Evolutionary conservation across 805 yeast genomes (phyloP), one percentile per base, ranked within the genome.

Genomic region (Soucietia sequanensis): DNA sequence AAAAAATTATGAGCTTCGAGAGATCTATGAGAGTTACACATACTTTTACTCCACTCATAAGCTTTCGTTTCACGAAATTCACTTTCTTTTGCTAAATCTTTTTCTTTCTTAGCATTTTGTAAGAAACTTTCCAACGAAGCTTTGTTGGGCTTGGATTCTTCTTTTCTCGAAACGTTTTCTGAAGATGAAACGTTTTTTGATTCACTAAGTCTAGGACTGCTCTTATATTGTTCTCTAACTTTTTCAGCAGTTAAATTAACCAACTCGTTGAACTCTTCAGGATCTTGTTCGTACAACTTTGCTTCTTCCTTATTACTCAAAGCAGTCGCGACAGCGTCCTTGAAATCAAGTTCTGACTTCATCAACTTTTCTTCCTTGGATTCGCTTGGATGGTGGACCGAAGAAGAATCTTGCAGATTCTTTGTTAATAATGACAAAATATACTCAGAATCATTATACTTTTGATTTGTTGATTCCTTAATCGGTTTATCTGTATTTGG

Each of bases 41-140:
- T 56, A 27, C 63, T 56, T 23, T 47, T 60, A 26, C 75, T 65
- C 75, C 78, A 75, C 34, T 77, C 81, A 39, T 60, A 76, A 0
- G 82, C 80, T 26, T 67, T 65, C 24, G 60, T 49, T 30, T 71
- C 72, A 23, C 78, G 66, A 46, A 75, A 76, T 26, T 61, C 48
- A 24, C 61, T 60, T 38, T 75, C 75, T 23, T 69, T 70, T 21
- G 61, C 62, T 13, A 43, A 31, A 15, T 68, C 68, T 35, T 61
- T 62, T 13, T 59, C 56, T 12, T 51, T 50, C 38, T 74, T 73
- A 4, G 79, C 72, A 5, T 60, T 54, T 28, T 60, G 52, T 23
- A 80, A 57, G 33, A 68, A 75, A 0, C 40, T 43, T 44, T 76
- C 75, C 15, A 78, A 28, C 4, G 50, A 39, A n/a, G 42, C 28